A percentile compares a stretch with the other conserved stretches of the same genome.
phyloP scores from a whole-genome alignment of 140 eudicot species.

The Anethum foeniculum region DNA sequence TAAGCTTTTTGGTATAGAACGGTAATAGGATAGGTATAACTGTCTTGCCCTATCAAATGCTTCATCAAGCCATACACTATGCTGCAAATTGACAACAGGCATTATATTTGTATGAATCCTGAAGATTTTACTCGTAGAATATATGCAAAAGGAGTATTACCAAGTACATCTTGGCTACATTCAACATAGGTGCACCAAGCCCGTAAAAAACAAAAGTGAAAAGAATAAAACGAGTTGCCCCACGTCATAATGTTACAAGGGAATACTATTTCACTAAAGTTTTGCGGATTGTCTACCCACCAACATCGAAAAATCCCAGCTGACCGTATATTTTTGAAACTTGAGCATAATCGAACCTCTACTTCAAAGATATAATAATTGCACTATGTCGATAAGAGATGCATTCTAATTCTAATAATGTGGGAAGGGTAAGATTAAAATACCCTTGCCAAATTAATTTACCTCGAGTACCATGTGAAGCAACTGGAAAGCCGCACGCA shows the following conservation, averaged over 20 bases:
- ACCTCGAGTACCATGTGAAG: constrained; percentile 99
- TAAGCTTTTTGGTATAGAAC: constrained; percentile 95
- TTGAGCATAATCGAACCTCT: neutral
- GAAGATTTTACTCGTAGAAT: neutral
- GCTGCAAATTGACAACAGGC: constrained; percentile 44
- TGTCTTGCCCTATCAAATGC: constrained; percentile 99
- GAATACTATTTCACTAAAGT: neutral
- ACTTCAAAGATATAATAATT: neutral
- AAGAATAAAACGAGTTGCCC: neutral
- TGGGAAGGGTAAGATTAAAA: neutral
- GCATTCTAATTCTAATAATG: neutral
- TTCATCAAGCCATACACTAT: constrained; percentile 99
- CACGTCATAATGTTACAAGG: neutral
- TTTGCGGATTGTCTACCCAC: neutral
- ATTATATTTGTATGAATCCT: neutral
- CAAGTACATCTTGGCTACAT: neutral
- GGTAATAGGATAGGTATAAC: constrained; percentile 83
- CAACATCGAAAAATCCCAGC: neutral
- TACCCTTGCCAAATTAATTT: constrained; percentile 1
- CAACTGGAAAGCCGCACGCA: constrained; percentile 99
- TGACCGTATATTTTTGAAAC: neutral
- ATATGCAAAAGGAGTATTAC: neutral
- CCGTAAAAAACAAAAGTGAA: neutral
- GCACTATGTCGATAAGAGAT: neutral
- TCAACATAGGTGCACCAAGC: neutral